A percentile compares a stretch with the other conserved stretches of the same genome.
phyloP scores from a whole-genome alignment of 2,329 filamentous ascomycete genomes.

The Huntiella savannae region DNA sequence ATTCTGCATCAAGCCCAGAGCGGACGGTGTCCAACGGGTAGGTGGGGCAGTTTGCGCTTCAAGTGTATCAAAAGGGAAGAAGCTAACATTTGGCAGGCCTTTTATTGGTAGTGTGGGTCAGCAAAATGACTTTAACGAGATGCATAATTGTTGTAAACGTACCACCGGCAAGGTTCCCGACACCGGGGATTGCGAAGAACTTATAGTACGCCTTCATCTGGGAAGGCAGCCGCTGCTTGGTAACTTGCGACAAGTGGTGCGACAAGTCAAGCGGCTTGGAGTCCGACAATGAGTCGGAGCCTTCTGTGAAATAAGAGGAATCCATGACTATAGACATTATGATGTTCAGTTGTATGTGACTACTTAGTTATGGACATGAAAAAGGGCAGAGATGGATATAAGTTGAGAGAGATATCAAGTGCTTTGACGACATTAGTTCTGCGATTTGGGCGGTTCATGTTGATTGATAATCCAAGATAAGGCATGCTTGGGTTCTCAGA shows the following conservation, averaged over 20 bases:
- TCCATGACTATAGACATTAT: background rate
- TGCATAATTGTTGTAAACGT: constrained; percentile 14
- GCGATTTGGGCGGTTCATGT: background rate
- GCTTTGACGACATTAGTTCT: background rate
- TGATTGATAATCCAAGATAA: constrained; percentile 10
- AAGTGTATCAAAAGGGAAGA: constrained; percentile 82
- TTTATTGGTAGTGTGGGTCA: background rate
- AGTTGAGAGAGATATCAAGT: too few species aligned
- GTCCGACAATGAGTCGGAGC: background rate
- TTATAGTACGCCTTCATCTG: constrained; percentile 70
- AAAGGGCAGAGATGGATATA: background rate
- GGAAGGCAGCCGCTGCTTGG: constrained; percentile 44
- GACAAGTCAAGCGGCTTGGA: constrained; percentile 49
- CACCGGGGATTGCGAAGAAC: constrained; percentile 51
- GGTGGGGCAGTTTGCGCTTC: constrained; percentile 63
- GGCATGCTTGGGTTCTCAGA: too few species aligned
- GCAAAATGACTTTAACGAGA: background rate
- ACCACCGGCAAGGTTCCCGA: constrained; percentile 44
- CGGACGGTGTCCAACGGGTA: constrained; percentile 48
- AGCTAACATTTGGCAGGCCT: constrained; percentile 64
- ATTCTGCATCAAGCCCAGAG: constrained; percentile 6
- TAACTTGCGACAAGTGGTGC: constrained; percentile 56
- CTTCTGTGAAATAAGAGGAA: background rate
- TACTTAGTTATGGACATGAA: background rate
- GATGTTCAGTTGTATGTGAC: background rate